phyloP scores from a whole-genome alignment of 306 rosid genomes.

The Begonia loranthoides region DNA sequence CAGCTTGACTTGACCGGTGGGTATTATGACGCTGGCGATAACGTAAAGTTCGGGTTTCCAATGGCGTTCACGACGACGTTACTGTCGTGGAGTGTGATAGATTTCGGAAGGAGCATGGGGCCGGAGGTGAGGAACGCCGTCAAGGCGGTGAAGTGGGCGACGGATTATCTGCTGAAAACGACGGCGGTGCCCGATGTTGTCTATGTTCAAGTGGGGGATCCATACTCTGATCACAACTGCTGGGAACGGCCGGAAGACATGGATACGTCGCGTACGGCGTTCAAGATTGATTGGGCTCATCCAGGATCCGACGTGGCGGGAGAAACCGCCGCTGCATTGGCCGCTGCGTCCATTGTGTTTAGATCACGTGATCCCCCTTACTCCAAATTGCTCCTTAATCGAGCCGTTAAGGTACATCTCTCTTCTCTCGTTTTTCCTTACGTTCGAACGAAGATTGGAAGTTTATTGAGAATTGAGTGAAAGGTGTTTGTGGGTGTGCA shows the following conservation, averaged over 20 bases:
- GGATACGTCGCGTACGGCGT: constrained; percentile 82
- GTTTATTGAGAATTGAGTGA: too few relatives aligned
- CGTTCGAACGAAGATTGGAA: neutral
- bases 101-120: constrained; percentile 74
- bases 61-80: constrained; percentile 90
- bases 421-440: neutral
- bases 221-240: constrained; percentile 79
- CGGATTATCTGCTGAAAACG: constrained; percentile 68
- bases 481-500: constrained; percentile 1
- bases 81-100: constrained; percentile 88
- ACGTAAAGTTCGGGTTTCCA: constrained; percentile 92
- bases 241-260: constrained; percentile 99
- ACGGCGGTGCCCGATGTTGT: constrained; percentile 65
- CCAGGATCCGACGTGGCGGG: constrained; percentile 99
- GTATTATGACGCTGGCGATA: constrained; percentile 95
- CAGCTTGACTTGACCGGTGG: constrained; percentile 89
- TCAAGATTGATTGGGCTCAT: constrained; percentile 54
- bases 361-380: constrained; percentile 88
- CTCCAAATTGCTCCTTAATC: constrained; percentile 64
- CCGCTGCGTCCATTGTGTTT: constrained; percentile 97
- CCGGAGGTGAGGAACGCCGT: constrained; percentile 58
- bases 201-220: constrained; percentile 80
- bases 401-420: constrained; percentile 86
- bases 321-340: constrained; percentile 91
- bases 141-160: constrained; percentile 63